A percentile compares a stretch with the other conserved stretches of the same genome.
Evolutionary conservation across 306 rosid genomes (phyloP).

Genomic region (Trifolium repens): DNA sequence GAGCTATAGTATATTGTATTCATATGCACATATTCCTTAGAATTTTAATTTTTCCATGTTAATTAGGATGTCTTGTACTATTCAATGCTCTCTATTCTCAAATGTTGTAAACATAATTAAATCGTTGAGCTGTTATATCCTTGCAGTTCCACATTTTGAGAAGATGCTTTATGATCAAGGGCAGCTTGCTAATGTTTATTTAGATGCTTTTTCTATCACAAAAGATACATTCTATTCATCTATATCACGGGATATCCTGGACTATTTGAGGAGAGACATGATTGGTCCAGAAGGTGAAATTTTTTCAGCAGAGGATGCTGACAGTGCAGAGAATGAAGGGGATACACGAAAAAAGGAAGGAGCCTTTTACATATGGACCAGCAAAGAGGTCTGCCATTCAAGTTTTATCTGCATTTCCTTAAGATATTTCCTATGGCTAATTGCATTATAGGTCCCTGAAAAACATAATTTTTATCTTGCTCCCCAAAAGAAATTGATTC

Average conservation of each 20-base stretch:
- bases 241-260: slow-evolving; percentile 80
- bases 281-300: slow-evolving; percentile 93
- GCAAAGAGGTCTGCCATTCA: slow-evolving; percentile 64
- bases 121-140: slow-evolving; percentile 38
- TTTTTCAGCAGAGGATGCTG: slow-evolving; percentile 99
- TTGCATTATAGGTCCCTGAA: slow-evolving; percentile 28
- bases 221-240: slow-evolving; percentile 73
- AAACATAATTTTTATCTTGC: slow-evolving; percentile 11
- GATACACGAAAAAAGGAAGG: slow-evolving; percentile 83
- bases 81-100: slow-evolving; percentile 29
- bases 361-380: slow-evolving; percentile 89
- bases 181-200: slow-evolving; percentile 77
- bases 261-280: slow-evolving; percentile 92
- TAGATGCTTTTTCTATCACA: slow-evolving; percentile 81
- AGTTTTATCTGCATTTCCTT: slow-evolving; percentile 34
- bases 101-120: slow-evolving; percentile 35
- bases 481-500: slow-evolving; percentile 7
- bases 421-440: slow-evolving; percentile 23
- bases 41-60: slow-evolving; percentile 22
- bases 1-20: neutral
- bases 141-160: slow-evolving; percentile 98
- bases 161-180: slow-evolving; percentile 99
- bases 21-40: slow-evolving; percentile 23
- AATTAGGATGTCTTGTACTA: slow-evolving; percentile 25
- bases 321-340: slow-evolving; percentile 88